Evolutionary conservation across 1,284 basidiomycete species (phyloP).

Genomic region (Ustilago shanxiensis): DNA sequence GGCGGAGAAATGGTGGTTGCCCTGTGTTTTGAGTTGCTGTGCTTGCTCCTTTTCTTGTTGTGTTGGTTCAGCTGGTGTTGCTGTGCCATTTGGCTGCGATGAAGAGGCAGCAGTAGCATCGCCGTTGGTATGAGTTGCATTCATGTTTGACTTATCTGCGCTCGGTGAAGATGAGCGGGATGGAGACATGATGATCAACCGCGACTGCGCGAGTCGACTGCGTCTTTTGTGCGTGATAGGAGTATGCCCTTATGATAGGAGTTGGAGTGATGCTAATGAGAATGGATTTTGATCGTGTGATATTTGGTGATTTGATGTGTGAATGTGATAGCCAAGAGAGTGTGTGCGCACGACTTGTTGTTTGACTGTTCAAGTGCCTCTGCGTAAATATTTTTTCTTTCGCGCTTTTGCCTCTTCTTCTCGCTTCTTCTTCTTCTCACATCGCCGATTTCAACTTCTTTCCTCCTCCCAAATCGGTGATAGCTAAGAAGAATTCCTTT

Average conservation of each 20-base stretch:
- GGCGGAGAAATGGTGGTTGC: slow-evolving; percentile 64
- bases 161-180: slow-evolving; percentile 23
- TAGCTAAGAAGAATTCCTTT: background rate
- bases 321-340: background rate
- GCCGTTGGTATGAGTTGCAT: slow-evolving; percentile 8
- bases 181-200: slow-evolving; percentile 19
- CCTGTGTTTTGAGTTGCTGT: slow-evolving; percentile 65
- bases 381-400: slow-evolving; percentile 9
- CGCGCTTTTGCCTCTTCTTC: slow-evolving; percentile 5
- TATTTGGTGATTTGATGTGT: no score
- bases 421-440: slow-evolving; percentile 16
- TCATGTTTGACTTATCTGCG: background rate
- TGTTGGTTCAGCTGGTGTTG: slow-evolving; percentile 17
- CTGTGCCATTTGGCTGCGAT: background rate
- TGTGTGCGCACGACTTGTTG: background rate
- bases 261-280: background rate
- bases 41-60: slow-evolving; percentile 41
- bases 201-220: no score
- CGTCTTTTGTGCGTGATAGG: no score
- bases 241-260: no score
- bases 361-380: background rate
- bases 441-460: background rate
- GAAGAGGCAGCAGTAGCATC: background rate
- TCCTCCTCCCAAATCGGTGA: background rate
- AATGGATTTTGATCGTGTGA: slow-evolving; percentile 18